phyloP scores from a whole-genome alignment of 2,329 filamentous ascomycete species.

The Colletotrichum tanaceti region DNA sequence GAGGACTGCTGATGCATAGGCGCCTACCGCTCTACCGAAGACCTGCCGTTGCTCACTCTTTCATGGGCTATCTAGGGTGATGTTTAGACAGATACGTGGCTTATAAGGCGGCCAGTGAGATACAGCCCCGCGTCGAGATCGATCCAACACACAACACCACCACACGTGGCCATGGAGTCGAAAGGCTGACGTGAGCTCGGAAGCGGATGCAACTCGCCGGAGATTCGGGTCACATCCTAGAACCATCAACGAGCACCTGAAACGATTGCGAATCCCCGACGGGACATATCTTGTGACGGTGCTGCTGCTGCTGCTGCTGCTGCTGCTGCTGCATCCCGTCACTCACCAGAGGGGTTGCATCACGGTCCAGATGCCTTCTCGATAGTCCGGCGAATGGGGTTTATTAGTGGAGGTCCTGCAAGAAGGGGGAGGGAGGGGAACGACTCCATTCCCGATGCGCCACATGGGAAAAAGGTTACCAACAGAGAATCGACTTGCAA shows the following conservation, averaged over 20 bases:
- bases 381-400: neutral
- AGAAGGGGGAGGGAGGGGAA: neutral
- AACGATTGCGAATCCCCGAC: too few relatives aligned
- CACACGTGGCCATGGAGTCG: too few relatives aligned
- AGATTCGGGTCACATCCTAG: too few relatives aligned
- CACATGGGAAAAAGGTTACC: neutral
- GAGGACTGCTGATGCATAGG: neutral
- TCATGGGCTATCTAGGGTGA: neutral
- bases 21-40: neutral
- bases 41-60: neutral
- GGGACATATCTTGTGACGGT: neutral
- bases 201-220: too few relatives aligned
- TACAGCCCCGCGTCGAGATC: too few relatives aligned
- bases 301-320: too few relatives aligned
- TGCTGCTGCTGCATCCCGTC: neutral
- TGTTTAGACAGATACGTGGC: neutral
- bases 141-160: too few relatives aligned
- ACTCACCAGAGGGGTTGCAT: neutral
- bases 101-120: too few relatives aligned
- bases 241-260: too few relatives aligned
- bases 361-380: neutral
- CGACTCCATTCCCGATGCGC: neutral
- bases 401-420: too few relatives aligned
- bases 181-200: too few relatives aligned
- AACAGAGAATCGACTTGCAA: neutral